Evolutionary conservation across 148 eudicot species (phyloP).

Genomic region (Dysphania ambrosioides): DNA sequence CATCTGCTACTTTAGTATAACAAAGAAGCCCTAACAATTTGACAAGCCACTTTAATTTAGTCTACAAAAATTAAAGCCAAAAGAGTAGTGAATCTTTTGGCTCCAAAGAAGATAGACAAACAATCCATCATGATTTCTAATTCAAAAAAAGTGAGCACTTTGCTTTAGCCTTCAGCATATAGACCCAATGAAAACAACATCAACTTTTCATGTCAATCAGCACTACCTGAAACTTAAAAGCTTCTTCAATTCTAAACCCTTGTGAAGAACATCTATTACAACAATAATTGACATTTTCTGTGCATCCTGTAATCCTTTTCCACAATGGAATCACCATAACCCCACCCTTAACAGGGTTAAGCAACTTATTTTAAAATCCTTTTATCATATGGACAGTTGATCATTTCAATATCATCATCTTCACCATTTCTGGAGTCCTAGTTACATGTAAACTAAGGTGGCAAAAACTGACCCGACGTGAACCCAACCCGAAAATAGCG

Average conservation of each 20-base stretch:
- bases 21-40: not conserved
- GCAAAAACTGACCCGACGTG: too few species aligned
- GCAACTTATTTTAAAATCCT: not conserved
- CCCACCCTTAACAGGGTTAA: not conserved
- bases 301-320: too few species aligned
- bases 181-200: too few species aligned
- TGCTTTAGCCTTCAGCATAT: too few species aligned
- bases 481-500: too few species aligned
- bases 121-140: not conserved
- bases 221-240: too few species aligned
- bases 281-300: too few species aligned
- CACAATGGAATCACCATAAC: not conserved
- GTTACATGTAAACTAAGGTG: not conserved
- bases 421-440: not conserved
- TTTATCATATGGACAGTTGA: not conserved
- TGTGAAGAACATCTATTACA: too few species aligned
- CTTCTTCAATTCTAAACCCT: too few species aligned
- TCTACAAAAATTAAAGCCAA: not conserved
- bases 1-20: not conserved
- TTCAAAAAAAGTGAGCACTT: too few species aligned
- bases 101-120: not conserved
- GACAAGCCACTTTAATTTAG: not conserved
- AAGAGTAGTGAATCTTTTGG: not conserved
- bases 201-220: too few species aligned
- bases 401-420: not conserved